Base-by-base conservation (phyloP, 495 filamentous ascomycete species). In the Daldinia loculata region DNA sequence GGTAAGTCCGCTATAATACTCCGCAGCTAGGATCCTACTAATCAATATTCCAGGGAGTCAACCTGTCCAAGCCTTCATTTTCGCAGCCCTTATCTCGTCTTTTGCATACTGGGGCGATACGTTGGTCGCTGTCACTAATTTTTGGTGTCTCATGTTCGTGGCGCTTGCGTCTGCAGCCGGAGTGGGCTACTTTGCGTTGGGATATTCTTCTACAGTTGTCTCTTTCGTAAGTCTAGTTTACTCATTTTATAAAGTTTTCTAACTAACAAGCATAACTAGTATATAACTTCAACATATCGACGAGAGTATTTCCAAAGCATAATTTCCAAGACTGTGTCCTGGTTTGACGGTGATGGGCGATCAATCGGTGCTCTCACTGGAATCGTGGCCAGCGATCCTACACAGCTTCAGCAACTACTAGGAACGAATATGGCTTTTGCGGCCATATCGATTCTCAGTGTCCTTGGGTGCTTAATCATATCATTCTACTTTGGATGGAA, bases 101-200 rank as follows among this genome's bases (percentile, higher is more conserved):
- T 87, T 88, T 48, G 71, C 79, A n/a, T 81, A 82, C 7, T 77
- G 78, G 75, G 79, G 78, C 7, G 69, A 80, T 1, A 71, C 76
- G 53, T 76, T 89, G 17, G 63, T 75, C 27, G 67, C 65, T 2
- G 64, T 79, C 1, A 84, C 81, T 24, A 84, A 83, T 56, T 90
- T 91, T 63, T 92, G 88, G 88, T 84, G 88, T 15, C 70, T 91
- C 32, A 90, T 90, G 85, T 91, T 91, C 72, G 86, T 90, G 53
- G 76, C 85, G 12, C 80, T 91, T 0, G 87, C 86, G 19, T 72
- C 85, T 5, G 83, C 80, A 43, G 81, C 86, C 3, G 82, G 77
- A 0, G 59, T 84, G 15, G 83, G 81, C 62, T 91, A 89, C 65
- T 83, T 83, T 56, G 68, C 80, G 0, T 68, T 91, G 7, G 87